Conservation (phyloP, 148 eudicot species). For the Polygonum aviculare region DNA sequence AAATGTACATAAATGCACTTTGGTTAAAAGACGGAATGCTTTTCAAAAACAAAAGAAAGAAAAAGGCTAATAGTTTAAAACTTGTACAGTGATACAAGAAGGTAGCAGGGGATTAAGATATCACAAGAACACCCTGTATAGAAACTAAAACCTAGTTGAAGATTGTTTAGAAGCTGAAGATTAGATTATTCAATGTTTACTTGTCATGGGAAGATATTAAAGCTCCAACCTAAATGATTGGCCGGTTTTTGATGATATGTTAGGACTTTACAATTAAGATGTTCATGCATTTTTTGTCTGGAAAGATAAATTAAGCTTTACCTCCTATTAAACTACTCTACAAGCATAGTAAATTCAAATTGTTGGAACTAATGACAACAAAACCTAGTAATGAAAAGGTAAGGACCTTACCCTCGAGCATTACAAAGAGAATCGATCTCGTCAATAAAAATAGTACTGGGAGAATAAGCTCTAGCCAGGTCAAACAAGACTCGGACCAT, state of each 20-base stretch:
- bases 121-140: background rate
- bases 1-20: background rate
- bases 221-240: background rate
- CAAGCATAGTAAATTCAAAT: background rate
- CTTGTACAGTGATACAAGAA: background rate
- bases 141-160: background rate
- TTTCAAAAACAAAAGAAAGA: background rate
- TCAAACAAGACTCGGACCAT: slow-evolving; percentile 96
- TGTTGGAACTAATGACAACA: background rate
- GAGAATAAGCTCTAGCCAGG: slow-evolving; percentile 96
- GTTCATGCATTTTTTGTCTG: background rate
- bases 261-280: no score
- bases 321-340: background rate
- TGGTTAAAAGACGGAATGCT: background rate
- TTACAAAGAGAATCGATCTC: slow-evolving; percentile 99
- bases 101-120: background rate
- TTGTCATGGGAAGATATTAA: background rate
- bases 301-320: background rate
- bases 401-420: slow-evolving; percentile 69
- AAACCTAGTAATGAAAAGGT: background rate
- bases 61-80: slow-evolving; percentile 3
- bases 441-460: slow-evolving; percentile 96
- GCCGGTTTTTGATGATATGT: no score
- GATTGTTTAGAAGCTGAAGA: background rate
- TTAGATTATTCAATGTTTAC: background rate